Conservation (phyloP, 1,139 yeast genomes). For the Hemisphaericaspora lyxosophila region DNA sequence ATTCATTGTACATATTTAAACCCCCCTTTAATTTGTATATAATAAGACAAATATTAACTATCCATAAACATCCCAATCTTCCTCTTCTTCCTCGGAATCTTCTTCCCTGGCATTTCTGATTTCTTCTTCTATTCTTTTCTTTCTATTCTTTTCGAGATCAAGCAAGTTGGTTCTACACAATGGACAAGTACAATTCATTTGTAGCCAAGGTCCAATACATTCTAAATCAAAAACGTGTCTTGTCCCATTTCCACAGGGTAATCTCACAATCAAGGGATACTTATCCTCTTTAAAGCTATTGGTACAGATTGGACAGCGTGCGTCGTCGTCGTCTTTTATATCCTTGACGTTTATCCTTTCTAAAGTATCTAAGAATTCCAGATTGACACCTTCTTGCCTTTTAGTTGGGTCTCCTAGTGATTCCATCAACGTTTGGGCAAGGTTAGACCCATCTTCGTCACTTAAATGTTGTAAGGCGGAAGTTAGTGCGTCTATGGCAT, state of each 20-base stretch:
- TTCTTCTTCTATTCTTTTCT: conserved; percentile 40
- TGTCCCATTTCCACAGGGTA: conserved; percentile 61
- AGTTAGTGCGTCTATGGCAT: conserved; percentile 10
- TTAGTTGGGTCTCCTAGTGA: conserved; percentile 21
- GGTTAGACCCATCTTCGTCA: conserved; percentile 31
- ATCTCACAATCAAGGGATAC: conserved; percentile 74
- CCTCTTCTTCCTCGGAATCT: conserved; percentile 66
- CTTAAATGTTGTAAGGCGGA: conserved; percentile 32
- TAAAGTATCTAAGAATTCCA: conserved; percentile 68
- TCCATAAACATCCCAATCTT: conserved; percentile 78
- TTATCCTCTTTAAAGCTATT: conserved; percentile 67
- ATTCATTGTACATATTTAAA: conserved; percentile 4
- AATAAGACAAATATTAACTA: conserved; percentile 18
- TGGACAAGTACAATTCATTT: conserved; percentile 80
- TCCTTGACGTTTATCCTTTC: conserved; percentile 62
- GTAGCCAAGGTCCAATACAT: conserved; percentile 89
- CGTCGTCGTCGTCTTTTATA: conserved; percentile 54
- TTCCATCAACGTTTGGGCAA: conserved; percentile 30
- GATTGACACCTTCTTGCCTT: conserved; percentile 43
- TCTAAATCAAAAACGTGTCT: conserved; percentile 83
- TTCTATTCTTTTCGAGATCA: conserved; percentile 40
- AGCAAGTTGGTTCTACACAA: conserved; percentile 75
- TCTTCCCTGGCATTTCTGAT: conserved; percentile 49
- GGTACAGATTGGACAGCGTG: conserved; percentile 79
- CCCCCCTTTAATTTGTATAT: no score